A percentile compares a stretch with the other conserved stretches of the same genome.
Evolutionary conservation across 129 eudicot species (phyloP).

Genomic region (Kitagawia praeruptora): DNA sequence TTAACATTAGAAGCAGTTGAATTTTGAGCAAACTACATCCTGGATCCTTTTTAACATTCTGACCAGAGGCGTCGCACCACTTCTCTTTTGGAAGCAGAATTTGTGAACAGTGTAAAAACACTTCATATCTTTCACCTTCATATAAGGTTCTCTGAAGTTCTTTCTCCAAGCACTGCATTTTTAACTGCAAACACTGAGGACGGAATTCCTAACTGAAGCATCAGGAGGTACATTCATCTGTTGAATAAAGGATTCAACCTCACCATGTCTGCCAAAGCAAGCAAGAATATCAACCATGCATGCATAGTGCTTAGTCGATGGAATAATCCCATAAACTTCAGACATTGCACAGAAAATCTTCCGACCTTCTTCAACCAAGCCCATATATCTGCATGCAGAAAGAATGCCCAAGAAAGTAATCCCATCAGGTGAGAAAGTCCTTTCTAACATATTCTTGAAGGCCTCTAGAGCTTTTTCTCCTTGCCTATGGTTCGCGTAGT

Average conservation of each 20-base stretch:
- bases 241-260: constrained; percentile 21
- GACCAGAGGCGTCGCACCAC: constrained; percentile 11
- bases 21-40: constrained; percentile 43
- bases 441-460: constrained; percentile 12
- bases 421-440: constrained; percentile 17
- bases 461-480: constrained; percentile 17
- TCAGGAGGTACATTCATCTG: constrained; percentile 14
- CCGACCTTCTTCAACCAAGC: constrained; percentile 20
- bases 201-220: constrained; percentile 18
- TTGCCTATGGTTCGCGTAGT: constrained; percentile 9
- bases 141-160: constrained; percentile 11
- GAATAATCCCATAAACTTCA: constrained; percentile 12
- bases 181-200: constrained; percentile 19
- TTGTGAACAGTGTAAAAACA: constrained; percentile 5
- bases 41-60: constrained; percentile 18
- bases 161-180: constrained; percentile 20
- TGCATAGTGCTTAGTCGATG: constrained; percentile 22
- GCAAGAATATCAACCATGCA: constrained; percentile 23
- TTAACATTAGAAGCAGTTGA: too few relatives aligned
- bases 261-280: constrained; percentile 16
- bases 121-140: constrained; percentile 1
- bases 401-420: constrained; percentile 21
- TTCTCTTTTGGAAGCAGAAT: constrained; percentile 16
- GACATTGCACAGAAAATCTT: constrained; percentile 9
- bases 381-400: constrained; percentile 24